Percentiles rank a stretch among this genome's conserved stretches.
Conservation (phyloP, 805 yeast species). For the Clavispora asparagi region DNA sequence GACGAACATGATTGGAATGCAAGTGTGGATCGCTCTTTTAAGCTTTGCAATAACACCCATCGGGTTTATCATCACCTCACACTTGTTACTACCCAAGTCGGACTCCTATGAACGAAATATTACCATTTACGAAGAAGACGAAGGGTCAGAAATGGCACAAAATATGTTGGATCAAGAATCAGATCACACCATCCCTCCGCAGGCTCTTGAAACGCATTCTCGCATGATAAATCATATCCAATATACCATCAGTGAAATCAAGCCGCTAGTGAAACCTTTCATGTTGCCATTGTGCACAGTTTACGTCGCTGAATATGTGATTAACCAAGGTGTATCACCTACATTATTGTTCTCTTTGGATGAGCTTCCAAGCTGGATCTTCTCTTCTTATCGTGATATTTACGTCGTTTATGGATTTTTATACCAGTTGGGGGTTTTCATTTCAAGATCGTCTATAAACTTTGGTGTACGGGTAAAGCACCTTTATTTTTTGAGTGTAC, state of each 20-base stretch:
- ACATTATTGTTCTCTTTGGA: conserved; percentile 75
- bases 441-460: conserved; percentile 79
- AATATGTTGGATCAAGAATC: background rate
- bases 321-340: conserved; percentile 90
- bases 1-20: conserved; percentile 62
- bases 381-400: conserved; percentile 68
- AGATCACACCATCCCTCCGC: background rate
- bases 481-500: conserved; percentile 55
- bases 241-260: conserved; percentile 20
- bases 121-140: background rate
- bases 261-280: conserved; percentile 52
- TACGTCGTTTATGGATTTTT: conserved; percentile 88
- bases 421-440: conserved; percentile 88
- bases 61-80: conserved; percentile 39
- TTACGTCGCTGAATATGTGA: conserved; percentile 79
- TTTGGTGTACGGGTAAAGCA: conserved; percentile 52
- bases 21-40: conserved; percentile 51
- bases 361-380: conserved; percentile 53
- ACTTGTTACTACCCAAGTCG: conserved; percentile 18
- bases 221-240: background rate
- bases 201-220: background rate
- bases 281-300: conserved; percentile 84
- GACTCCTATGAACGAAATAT: background rate
- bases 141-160: background rate
- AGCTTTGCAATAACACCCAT: conserved; percentile 51